Evolutionary conservation across 768 basidiomycete genomes (phyloP).

Genomic region (Termitomyces heimii): DNA sequence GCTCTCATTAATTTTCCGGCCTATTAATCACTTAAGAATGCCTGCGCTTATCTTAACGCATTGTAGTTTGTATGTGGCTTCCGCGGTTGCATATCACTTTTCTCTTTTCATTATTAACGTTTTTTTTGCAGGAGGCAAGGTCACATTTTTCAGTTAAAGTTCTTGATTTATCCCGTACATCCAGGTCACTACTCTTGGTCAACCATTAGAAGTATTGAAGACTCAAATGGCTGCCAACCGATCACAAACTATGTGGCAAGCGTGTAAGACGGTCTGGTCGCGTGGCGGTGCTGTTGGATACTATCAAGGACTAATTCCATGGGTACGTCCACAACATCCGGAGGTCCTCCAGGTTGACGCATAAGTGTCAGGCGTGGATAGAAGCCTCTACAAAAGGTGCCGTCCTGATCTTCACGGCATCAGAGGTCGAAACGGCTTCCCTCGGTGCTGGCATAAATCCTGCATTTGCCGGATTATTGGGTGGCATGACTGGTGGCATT

Average conservation of each 20-base stretch:
- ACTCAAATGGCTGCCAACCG: conserved; percentile 99
- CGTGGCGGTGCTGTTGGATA: conserved; percentile 88
- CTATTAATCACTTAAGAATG: not conserved
- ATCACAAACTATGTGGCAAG: conserved; percentile 83
- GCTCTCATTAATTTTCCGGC: conserved; percentile 4
- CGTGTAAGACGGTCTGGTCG: conserved; percentile 81
- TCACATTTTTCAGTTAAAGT: not conserved
- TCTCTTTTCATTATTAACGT: not conserved
- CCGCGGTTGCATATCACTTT: not conserved
- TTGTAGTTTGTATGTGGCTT: conserved; percentile 46
- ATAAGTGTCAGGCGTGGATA: conserved; percentile 81
- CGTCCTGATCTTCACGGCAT: conserved; percentile 92
- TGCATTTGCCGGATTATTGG: conserved; percentile 81
- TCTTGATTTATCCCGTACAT: conserved; percentile 2
- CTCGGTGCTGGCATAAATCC: conserved; percentile 68
- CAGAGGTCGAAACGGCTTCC: conserved; percentile 80
- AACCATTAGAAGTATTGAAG: conserved; percentile 96
- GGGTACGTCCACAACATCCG: conserved; percentile 49
- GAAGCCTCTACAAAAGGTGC: conserved; percentile 98
- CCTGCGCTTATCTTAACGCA: not conserved
- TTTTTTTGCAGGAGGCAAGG: conserved; percentile 62
- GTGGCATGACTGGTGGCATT: conserved; percentile 97
- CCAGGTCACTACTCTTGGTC: conserved; percentile 95
- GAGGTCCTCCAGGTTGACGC: conserved; percentile 1
- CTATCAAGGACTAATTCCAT: conserved; percentile 98